phyloP scores from a whole-genome alignment of 2,329 filamentous ascomycete genomes.

The Mycogone perniciosa region DNA sequence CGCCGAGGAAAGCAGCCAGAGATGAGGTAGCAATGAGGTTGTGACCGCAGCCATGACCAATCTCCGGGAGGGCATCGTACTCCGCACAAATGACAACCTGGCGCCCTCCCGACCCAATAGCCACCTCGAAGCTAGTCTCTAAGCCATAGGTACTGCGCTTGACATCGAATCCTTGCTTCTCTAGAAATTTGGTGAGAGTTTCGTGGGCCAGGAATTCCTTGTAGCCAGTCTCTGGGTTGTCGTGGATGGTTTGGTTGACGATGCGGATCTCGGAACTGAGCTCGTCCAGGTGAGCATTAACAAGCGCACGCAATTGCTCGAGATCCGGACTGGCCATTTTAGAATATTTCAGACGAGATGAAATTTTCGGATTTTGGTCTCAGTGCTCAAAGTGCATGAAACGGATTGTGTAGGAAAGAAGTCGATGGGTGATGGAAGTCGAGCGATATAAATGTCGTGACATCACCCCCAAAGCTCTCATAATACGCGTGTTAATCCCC shows the following conservation, averaged over 20 bases:
- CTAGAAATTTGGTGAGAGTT: conserved; percentile 38
- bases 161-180: conserved; percentile 38
- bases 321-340: conserved; percentile 10
- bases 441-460: no score
- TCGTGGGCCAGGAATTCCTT: conserved; percentile 47
- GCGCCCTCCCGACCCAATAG: conserved; percentile 35
- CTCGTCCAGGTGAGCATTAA: conserved; percentile 17
- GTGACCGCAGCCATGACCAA: conserved; percentile 42
- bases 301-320: conserved; percentile 16
- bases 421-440: no score
- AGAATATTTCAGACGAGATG: no score
- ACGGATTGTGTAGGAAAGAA: no score
- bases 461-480: no score
- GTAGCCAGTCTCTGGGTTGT: conserved; percentile 45
- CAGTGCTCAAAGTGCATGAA: no score
- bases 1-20: conserved; percentile 34
- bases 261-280: conserved; percentile 13
- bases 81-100: conserved; percentile 39
- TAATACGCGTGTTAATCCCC: no score
- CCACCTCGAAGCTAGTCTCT: conserved; percentile 44
- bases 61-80: conserved; percentile 42
- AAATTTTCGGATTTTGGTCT: no score
- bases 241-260: conserved; percentile 26
- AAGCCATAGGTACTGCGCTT: conserved; percentile 45
- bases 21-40: conserved; percentile 39